These are phyloP conservation scores for Trypanosoma brucei DNA, from an alignment of 208 protist genomes.

Conservation along the genomic window DNA sequence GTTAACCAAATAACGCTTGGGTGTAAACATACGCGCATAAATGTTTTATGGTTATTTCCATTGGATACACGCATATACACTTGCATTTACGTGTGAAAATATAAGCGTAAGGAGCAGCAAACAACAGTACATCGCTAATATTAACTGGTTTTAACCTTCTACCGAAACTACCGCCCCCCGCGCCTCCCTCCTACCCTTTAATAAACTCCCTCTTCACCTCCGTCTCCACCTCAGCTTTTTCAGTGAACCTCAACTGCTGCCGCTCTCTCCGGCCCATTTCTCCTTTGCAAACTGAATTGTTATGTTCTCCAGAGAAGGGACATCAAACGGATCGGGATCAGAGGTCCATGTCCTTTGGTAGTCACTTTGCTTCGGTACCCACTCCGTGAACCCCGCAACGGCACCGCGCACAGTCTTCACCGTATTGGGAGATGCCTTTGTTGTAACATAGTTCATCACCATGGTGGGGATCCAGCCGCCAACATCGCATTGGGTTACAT, in stretches of 20 bases:
- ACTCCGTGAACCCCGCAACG: slow-evolving; percentile 43
- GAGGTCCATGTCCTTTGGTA: slow-evolving; percentile 64
- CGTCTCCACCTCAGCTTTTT: neutral
- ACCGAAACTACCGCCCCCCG: too few relatives aligned
- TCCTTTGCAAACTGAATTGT: slow-evolving; percentile 49
- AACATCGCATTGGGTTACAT: slow-evolving; percentile 83
- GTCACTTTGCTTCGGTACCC: slow-evolving; percentile 54
- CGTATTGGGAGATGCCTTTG: slow-evolving; percentile 76
- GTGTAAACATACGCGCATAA: too few relatives aligned
- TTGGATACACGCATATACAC: too few relatives aligned
- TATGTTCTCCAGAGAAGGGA: slow-evolving; percentile 30
- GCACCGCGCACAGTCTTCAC: slow-evolving; percentile 47
- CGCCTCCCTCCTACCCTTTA: too few relatives aligned
- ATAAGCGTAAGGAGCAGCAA: neutral
- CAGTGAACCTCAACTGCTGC: neutral
- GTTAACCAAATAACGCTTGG: too few relatives aligned
- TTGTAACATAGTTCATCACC: slow-evolving; percentile 75
- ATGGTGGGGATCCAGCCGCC: slow-evolving; percentile 75
- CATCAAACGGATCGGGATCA: slow-evolving; percentile 14
- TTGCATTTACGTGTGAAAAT: too few relatives aligned
- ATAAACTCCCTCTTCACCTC: slow-evolving; percentile 3
- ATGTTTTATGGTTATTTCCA: too few relatives aligned
- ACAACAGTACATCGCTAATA: neutral
- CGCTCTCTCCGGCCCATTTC: slow-evolving; percentile 27
- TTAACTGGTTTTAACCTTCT: too few relatives aligned